Conservation (phyloP, 2,329 filamentous ascomycete genomes). For the Hypoxylon sp. region DNA sequence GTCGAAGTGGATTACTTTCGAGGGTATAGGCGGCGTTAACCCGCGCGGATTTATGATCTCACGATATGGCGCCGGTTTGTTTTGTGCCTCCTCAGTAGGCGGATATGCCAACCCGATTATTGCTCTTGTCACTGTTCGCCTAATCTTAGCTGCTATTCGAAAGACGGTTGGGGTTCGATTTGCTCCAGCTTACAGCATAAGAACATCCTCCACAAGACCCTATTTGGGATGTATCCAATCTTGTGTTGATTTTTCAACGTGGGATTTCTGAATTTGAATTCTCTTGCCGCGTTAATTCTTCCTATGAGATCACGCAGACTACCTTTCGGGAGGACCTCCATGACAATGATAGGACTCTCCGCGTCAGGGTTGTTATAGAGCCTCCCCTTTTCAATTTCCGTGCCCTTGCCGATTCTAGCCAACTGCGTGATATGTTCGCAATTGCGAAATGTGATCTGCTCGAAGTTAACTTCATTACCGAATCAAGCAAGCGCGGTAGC, state of each 20-base stretch:
- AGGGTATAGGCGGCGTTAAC: no score
- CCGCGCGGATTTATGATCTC: neutral
- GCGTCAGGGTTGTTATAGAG: conserved; percentile 5
- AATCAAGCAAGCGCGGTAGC: neutral
- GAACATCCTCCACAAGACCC: conserved; percentile 34
- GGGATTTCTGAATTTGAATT: neutral
- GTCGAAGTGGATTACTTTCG: conserved; percentile 25
- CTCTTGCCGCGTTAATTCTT: conserved; percentile 9
- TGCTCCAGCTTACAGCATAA: conserved; percentile 28
- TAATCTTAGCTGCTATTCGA: neutral
- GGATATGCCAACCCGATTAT: conserved; percentile 27
- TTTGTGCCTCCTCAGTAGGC: neutral
- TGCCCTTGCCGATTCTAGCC: neutral
- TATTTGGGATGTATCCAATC: conserved; percentile 23
- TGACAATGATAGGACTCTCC: conserved; percentile 14
- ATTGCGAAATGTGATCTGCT: neutral
- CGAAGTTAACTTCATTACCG: neutral
- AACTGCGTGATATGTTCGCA: conserved; percentile 26
- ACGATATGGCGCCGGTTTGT: neutral
- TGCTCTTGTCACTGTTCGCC: conserved; percentile 19
- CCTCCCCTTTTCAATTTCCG: neutral
- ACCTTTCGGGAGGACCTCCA: conserved; percentile 17
- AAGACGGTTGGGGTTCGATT: neutral
- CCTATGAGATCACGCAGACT: conserved; percentile 14
- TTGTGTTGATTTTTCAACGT: neutral